Percentiles rank a stretch among this genome's conserved stretches.
Conservation (phyloP, 2,329 filamentous ascomycete genomes). For the Colletotrichum eremochloae region DNA sequence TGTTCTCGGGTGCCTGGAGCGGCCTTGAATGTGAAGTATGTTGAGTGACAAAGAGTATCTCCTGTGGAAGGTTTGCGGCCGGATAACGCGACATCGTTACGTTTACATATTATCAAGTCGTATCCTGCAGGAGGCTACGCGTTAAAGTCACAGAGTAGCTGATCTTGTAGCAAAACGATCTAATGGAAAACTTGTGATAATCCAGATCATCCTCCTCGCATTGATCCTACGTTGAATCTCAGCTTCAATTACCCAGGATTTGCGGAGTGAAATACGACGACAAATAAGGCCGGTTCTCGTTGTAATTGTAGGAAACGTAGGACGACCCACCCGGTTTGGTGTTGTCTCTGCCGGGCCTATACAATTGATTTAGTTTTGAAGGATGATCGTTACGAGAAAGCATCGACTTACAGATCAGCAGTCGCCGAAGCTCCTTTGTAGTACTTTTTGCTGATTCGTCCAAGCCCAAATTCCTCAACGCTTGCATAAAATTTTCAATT, state of each 20-base stretch:
- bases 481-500: constrained; percentile 28
- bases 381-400: too few species aligned
- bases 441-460: constrained; percentile 24
- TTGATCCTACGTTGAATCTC: too few species aligned
- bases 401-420: constrained; percentile 24
- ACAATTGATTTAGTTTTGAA: neutral
- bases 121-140: too few species aligned
- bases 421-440: constrained; percentile 2
- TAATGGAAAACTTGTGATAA: too few species aligned
- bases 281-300: constrained; percentile 29
- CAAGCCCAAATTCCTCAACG: constrained; percentile 13
- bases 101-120: too few species aligned
- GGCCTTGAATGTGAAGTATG: too few species aligned
- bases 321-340: constrained; percentile 25
- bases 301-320: constrained; percentile 29
- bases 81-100: too few species aligned
- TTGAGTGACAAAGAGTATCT: too few species aligned
- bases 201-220: too few species aligned
- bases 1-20: too few species aligned
- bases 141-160: too few species aligned
- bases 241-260: neutral
- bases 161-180: neutral
- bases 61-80: too few species aligned
- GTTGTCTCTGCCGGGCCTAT: constrained; percentile 23
- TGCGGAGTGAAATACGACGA: constrained; percentile 32